These are phyloP conservation scores for Mortierella antarctica DNA, from an alignment of 192 early-diverging fungal genomes.

Conservation along the genomic window DNA sequence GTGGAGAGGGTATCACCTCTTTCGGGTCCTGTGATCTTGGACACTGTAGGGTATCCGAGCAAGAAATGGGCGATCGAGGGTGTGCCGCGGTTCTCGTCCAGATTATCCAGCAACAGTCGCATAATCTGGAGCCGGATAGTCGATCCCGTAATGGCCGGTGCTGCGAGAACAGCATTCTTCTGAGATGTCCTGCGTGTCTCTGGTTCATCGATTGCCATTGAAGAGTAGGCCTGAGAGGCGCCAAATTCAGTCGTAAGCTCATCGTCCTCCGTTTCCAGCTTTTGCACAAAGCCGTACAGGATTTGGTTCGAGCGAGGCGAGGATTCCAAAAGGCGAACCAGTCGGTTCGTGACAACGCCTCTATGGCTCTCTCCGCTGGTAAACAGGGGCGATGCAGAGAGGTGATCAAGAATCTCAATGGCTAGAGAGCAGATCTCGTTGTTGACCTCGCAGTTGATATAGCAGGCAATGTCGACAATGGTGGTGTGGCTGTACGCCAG, in stretches of 20 bases:
- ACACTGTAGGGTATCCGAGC: slow-evolving; percentile 74
- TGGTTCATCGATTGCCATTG: slow-evolving; percentile 46
- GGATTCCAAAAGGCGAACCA: slow-evolving; percentile 76
- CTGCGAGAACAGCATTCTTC: slow-evolving; percentile 29
- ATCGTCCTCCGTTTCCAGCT: slow-evolving; percentile 75
- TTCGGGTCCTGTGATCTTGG: slow-evolving; percentile 45
- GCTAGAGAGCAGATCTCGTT: slow-evolving; percentile 80
- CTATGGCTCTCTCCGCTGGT: slow-evolving; percentile 59
- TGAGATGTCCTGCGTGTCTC: slow-evolving; percentile 43
- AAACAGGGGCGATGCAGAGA: slow-evolving; percentile 81
- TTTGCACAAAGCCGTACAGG: slow-evolving; percentile 79
- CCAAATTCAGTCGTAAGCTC: slow-evolving; percentile 40
- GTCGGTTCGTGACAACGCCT: slow-evolving; percentile 70
- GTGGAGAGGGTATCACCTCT: slow-evolving; percentile 53
- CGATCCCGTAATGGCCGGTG: slow-evolving; percentile 29
- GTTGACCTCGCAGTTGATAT: slow-evolving; percentile 72
- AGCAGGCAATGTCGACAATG: slow-evolving; percentile 79
- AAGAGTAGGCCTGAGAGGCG: slow-evolving; percentile 1
- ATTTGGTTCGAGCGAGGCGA: slow-evolving; percentile 76
- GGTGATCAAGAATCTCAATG: slow-evolving; percentile 73
- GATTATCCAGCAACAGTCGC: slow-evolving; percentile 85
- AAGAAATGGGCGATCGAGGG: slow-evolving; percentile 92
- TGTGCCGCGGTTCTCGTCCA: slow-evolving; percentile 60
- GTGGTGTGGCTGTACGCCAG: slow-evolving; percentile 74
- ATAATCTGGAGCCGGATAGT: slow-evolving; percentile 85